phyloP scores from a whole-genome alignment of 768 basidiomycete species.

The Russula sp. region DNA sequence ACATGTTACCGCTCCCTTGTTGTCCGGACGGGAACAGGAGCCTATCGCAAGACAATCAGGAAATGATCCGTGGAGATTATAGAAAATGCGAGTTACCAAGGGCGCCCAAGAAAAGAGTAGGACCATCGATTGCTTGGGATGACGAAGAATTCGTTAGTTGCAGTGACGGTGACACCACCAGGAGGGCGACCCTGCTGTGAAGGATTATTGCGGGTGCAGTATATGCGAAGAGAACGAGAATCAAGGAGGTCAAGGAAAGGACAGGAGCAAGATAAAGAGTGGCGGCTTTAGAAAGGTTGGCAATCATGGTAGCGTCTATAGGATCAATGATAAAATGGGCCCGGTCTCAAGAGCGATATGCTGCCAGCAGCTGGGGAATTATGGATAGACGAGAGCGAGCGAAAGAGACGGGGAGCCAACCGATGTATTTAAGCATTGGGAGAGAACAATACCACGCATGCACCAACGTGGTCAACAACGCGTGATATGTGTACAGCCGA shows the following conservation, averaged over 20 bases:
- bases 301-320: slow-evolving; percentile 48
- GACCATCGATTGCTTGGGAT: slow-evolving; percentile 46
- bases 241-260: slow-evolving; percentile 54
- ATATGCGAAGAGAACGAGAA: slow-evolving; percentile 60
- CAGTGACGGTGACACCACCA: slow-evolving; percentile 55
- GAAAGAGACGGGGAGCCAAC: background rate
- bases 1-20: slow-evolving; percentile 47
- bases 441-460: background rate
- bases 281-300: slow-evolving; percentile 59
- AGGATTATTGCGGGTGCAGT: slow-evolving; percentile 59
- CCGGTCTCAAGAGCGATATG: slow-evolving; percentile 14
- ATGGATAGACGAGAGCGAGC: background rate
- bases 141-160: slow-evolving; percentile 30
- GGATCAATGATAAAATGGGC: slow-evolving; percentile 17
- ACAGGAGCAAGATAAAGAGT: slow-evolving; percentile 63
- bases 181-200: slow-evolving; percentile 53
- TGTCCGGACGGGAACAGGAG: slow-evolving; percentile 52
- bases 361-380: slow-evolving; percentile 17
- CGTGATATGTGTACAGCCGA: background rate
- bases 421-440: slow-evolving; percentile 3
- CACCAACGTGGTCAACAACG: background rate
- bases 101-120: slow-evolving; percentile 57
- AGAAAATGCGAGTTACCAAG: slow-evolving; percentile 40
- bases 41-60: slow-evolving; percentile 34
- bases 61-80: background rate